phyloP scores from a whole-genome alignment of 75 land plant genomes.

The Picea sitchensis region DNA sequence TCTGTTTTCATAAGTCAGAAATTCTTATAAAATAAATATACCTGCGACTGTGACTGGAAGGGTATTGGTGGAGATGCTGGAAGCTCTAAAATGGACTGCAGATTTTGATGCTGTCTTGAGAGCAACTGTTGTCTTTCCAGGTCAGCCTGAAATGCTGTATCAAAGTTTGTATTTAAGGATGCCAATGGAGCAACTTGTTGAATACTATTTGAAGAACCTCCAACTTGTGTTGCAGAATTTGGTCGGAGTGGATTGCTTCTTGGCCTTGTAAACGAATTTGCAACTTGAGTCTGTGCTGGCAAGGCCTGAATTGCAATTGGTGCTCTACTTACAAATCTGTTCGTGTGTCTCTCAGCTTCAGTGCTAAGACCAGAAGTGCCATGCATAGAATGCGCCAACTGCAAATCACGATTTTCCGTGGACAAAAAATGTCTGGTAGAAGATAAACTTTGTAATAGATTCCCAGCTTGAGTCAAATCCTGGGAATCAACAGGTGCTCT shows the following conservation, averaged over 20 bases:
- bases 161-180: conserved; percentile 5
- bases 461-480: conserved; percentile 10
- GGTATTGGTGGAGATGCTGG: not conserved
- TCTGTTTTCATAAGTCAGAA: no score
- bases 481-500: conserved; percentile 13
- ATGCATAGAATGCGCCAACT: conserved; percentile 15
- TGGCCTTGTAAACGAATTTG: conserved; percentile 11
- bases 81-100: not conserved
- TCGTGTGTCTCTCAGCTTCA: conserved; percentile 26
- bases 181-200: conserved; percentile 1
- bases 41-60: not conserved
- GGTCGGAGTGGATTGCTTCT: not conserved
- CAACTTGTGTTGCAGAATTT: conserved; percentile 6
- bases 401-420: conserved; percentile 15
- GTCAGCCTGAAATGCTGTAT: not conserved
- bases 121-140: conserved; percentile 9
- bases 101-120: conserved; percentile 4
- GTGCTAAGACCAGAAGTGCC: conserved; percentile 15
- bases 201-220: not conserved
- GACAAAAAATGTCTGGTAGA: not conserved
- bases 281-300: conserved; percentile 32
- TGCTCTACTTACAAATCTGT: conserved; percentile 31
- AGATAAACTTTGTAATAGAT: conserved; percentile 12
- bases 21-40: not conserved
- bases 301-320: conserved; percentile 70